Conservation (phyloP, 805 yeast species). For the Wickerhamiella qilinensis region DNA sequence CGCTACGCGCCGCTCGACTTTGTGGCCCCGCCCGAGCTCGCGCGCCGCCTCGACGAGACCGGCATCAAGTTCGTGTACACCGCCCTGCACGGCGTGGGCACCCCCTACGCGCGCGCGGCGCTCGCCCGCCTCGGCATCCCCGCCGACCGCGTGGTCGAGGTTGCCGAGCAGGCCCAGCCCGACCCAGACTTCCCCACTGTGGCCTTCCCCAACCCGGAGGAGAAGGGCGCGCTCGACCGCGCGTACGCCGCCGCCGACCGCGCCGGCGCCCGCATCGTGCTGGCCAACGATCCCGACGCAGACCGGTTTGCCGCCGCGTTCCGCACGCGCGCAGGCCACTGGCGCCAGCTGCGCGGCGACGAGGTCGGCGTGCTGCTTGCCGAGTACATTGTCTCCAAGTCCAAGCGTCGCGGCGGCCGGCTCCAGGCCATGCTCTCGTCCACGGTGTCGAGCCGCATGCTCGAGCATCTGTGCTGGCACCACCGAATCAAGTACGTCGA, state of each 20-base stretch:
- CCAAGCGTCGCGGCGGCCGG: conserved; percentile 10
- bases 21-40: no score
- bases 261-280: conserved; percentile 34
- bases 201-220: conserved; percentile 89
- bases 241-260: conserved; percentile 50
- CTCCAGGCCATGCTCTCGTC: conserved; percentile 54
- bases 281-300: conserved; percentile 96
- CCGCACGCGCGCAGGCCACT: conserved; percentile 29
- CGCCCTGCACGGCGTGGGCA: conserved; percentile 93
- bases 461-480: conserved; percentile 46
- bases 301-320: conserved; percentile 81
- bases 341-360: conserved; percentile 82
- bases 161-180: conserved; percentile 50
- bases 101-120: conserved; percentile 35
- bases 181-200: conserved; percentile 83
- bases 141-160: conserved; percentile 26
- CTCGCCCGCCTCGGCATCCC: conserved; percentile 25
- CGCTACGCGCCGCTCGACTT: no score
- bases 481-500: conserved; percentile 53
- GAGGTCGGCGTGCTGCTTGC: conserved; percentile 83
- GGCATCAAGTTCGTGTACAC: conserved; percentile 49
- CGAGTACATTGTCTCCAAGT: conserved; percentile 32
- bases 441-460: conserved; percentile 81
- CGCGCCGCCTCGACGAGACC: neutral
- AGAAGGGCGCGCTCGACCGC: conserved; percentile 69